These are phyloP conservation scores for Peronospora tabacina DNA, from an alignment of 352 stramenopile genomes.

Conservation along the genomic window DNA sequence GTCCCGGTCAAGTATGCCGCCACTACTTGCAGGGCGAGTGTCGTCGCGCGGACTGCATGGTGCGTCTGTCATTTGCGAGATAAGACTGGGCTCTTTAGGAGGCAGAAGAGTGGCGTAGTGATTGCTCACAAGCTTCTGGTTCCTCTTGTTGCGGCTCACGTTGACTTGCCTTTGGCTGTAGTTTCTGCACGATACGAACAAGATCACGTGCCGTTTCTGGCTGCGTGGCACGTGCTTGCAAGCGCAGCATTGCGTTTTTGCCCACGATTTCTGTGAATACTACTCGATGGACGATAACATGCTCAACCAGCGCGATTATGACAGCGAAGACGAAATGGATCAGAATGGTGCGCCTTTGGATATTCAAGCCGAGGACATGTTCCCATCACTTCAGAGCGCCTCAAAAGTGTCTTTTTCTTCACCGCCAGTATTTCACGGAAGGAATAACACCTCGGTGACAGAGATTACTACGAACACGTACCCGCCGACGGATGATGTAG, in stretches of 20 bases:
- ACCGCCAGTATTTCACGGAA: conserved; percentile 9
- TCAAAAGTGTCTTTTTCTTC: conserved; percentile 7
- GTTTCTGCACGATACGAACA: conserved; percentile 82
- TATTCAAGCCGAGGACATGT: conserved; percentile 70
- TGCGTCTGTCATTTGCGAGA: conserved; percentile 31
- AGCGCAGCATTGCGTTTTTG: conserved; percentile 71
- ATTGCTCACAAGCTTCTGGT: conserved; percentile 16
- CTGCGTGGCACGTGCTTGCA: conserved; percentile 73
- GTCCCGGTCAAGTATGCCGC: conserved; percentile 66
- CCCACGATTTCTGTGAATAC: conserved; percentile 72
- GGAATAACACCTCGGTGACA: conserved; percentile 3
- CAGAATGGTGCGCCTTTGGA: conserved; percentile 38
- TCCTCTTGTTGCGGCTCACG: conserved; percentile 23
- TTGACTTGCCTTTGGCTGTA: conserved; percentile 29
- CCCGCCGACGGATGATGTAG: conserved; percentile 19
- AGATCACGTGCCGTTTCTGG: conserved; percentile 82
- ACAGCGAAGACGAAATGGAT: conserved; percentile 68
- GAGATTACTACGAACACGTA: conserved; percentile 11
- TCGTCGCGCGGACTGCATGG: conserved; percentile 79
- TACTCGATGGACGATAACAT: conserved; percentile 50
- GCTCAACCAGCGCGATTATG: conserved; percentile 47
- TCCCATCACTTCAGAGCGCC: conserved; percentile 54
- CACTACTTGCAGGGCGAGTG: conserved; percentile 79
- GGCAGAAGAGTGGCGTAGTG: conserved; percentile 7
- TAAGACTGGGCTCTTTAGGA: conserved; percentile 17